phyloP scores from a whole-genome alignment of 106 monocot genomes.

The Dendrobium officinale region DNA sequence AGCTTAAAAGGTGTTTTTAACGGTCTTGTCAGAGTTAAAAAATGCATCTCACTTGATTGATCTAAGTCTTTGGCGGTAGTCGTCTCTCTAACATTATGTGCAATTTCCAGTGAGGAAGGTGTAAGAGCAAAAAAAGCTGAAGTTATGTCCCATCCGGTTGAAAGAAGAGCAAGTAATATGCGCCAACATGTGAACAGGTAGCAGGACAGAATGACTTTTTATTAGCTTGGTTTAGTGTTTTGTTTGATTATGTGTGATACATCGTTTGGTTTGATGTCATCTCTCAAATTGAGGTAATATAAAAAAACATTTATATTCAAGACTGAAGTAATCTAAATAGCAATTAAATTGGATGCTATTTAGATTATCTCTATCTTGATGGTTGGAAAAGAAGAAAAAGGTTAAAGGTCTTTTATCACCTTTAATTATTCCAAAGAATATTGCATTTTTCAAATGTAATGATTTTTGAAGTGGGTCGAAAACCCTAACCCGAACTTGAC shows the following conservation, averaged over 20 bases:
- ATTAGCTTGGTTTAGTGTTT: background rate
- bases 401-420: too few species aligned
- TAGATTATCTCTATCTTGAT: too few species aligned
- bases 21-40: background rate
- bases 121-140: slow-evolving; percentile 14
- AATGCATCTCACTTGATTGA: background rate
- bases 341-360: background rate
- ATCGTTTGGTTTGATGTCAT: too few species aligned
- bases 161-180: slow-evolving; percentile 15
- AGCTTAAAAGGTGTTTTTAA: slow-evolving; percentile 33
- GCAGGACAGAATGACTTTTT: background rate
- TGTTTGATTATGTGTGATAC: background rate
- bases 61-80: background rate
- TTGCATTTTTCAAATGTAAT: too few species aligned
- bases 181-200: slow-evolving; percentile 25
- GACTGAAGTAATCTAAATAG: too few species aligned
- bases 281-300: too few species aligned
- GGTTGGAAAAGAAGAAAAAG: too few species aligned
- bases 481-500: too few species aligned
- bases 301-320: too few species aligned
- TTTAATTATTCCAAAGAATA: too few species aligned
- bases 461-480: too few species aligned
- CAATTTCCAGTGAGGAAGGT: slow-evolving; percentile 16
- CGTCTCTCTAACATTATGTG: slow-evolving; percentile 2
- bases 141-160: slow-evolving; percentile 8